Evolutionary conservation across 257 asterid species (phyloP), one percentile per base, ranked within the genome.

Genomic region (Capsicum pubescens): DNA sequence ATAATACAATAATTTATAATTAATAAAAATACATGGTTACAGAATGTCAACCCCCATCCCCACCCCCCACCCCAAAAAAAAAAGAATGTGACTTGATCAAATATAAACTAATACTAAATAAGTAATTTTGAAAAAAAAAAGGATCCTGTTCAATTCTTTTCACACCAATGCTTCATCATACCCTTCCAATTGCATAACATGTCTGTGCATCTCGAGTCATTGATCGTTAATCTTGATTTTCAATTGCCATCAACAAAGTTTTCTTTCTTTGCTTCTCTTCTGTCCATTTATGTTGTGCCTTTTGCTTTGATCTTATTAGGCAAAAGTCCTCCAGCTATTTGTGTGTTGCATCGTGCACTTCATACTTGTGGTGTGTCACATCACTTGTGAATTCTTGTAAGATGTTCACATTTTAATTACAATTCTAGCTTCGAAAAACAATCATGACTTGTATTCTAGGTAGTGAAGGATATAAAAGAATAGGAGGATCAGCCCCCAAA

Each of bases 131-230:
- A 26, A 26, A 1, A 26, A 86, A 85, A 21, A 39, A 71, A 1
- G 86, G 85, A 52, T 52, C 80, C 88, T 0, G 98, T 92, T 93
- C 97, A 91, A 79, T 95, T 93, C 15, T 91, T 89, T 82, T 95
- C 94, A 0, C 98, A 97, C 98, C 98, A 95, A 35, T 95, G 98
- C 86, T 79, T 78, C 15, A 95, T 85, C 98, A 95, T 95, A 42
- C 91, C 83, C 85, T 87, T 87, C 98, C 98, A 95, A 15, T 89
- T 52, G 77, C 98, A 93, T 1, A 93, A 58, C 16, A 72, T 87
- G 87, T 95, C 98, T 46, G 94, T 91, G 85, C 98, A 95, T 86
- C 72, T 90, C 86, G 57, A 91, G 52, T 10, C 97, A 89, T 71
- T 50, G 54, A 85, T 95, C 98, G 5, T 74, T 32, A 1, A 93